A percentile compares a stretch with the other conserved stretches of the same genome.
These are phyloP conservation scores for Phaeolepiota aurea DNA, from an alignment of 768 basidiomycete species.

Conservation along the genomic window DNA sequence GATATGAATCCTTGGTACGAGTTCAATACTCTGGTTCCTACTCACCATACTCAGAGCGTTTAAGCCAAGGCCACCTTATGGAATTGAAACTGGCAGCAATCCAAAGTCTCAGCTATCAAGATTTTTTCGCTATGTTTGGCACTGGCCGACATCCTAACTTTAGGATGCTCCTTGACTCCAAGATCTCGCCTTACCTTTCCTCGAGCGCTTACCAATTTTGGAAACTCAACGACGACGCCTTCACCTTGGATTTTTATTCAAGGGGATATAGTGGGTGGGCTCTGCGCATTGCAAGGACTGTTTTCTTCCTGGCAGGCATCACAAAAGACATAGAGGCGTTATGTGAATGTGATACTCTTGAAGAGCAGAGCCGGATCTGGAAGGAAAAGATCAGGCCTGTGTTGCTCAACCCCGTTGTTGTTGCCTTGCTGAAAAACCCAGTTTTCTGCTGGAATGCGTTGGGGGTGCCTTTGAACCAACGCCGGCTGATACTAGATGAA, in stretches of 20 bases:
- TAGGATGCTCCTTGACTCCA: conserved; percentile 47
- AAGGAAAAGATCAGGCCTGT: conserved; percentile 48
- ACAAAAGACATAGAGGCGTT: conserved; percentile 43
- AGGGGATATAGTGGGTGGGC: conserved; percentile 65
- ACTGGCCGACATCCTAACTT: conserved; percentile 53
- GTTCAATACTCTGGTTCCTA: conserved; percentile 1
- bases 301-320: conserved; percentile 58
- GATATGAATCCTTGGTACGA: conserved; percentile 61
- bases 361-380: conserved; percentile 61
- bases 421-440: conserved; percentile 44
- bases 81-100: conserved; percentile 73
- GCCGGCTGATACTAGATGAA: conserved; percentile 48
- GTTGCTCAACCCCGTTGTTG: conserved; percentile 48
- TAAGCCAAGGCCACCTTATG: conserved; percentile 65
- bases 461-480: conserved; percentile 67
- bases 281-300: conserved; percentile 47
- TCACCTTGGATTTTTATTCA: conserved; percentile 55
- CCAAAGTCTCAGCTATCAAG: conserved; percentile 43
- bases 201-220: conserved; percentile 73
- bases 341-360: conserved; percentile 43
- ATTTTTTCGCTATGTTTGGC: conserved; percentile 65
- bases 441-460: conserved; percentile 72
- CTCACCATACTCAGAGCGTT: conserved; percentile 3
- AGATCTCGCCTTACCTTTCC: conserved; percentile 60
- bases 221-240: conserved; percentile 47